Evolutionary conservation across 495 filamentous ascomycete species (phyloP).

Genomic region (Chaetomium cochliodes): DNA sequence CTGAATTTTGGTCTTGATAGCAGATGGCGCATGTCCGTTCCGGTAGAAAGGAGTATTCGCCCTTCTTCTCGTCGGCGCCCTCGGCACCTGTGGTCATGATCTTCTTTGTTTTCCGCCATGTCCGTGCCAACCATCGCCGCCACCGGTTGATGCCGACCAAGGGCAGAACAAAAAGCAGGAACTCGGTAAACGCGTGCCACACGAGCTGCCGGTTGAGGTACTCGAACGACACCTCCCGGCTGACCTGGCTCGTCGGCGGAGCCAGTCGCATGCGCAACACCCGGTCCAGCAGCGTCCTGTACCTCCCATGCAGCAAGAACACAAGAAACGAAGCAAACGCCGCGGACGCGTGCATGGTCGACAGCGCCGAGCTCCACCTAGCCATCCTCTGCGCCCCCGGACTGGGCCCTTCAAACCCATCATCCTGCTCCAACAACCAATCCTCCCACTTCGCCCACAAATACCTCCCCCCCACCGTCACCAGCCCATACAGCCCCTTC

Average conservation of each 20-base stretch:
- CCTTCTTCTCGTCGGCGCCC: constrained; percentile 55
- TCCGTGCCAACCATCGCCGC: constrained; percentile 81
- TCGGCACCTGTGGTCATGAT: constrained; percentile 52
- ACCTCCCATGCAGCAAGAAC: constrained; percentile 85
- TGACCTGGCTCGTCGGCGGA: constrained; percentile 75
- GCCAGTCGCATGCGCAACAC: constrained; percentile 81
- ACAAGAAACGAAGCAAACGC: constrained; percentile 82
- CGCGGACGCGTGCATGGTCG: constrained; percentile 72
- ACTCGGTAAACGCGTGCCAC: constrained; percentile 99
- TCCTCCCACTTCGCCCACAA: constrained; percentile 87
- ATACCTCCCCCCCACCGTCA: constrained; percentile 87
- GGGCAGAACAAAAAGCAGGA: constrained; percentile 90
- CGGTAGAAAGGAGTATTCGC: constrained; percentile 81
- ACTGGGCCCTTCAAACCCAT: constrained; percentile 61
- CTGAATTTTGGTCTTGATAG: constrained; percentile 85
- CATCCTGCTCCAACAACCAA: constrained; percentile 73
- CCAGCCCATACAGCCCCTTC: constrained; percentile 76
- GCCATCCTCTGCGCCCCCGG: constrained; percentile 58
- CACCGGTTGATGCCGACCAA: constrained; percentile 90
- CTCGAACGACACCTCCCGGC: constrained; percentile 90
- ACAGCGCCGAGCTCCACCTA: constrained; percentile 64
- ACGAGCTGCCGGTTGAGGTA: constrained; percentile 97
- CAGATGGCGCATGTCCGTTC: constrained; percentile 98
- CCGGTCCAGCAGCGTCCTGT: constrained; percentile 87
- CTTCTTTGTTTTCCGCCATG: constrained; percentile 73